These are phyloP conservation scores for Fraxinus greggii DNA, from an alignment of 305 asterid genomes.

Conservation along the genomic window DNA sequence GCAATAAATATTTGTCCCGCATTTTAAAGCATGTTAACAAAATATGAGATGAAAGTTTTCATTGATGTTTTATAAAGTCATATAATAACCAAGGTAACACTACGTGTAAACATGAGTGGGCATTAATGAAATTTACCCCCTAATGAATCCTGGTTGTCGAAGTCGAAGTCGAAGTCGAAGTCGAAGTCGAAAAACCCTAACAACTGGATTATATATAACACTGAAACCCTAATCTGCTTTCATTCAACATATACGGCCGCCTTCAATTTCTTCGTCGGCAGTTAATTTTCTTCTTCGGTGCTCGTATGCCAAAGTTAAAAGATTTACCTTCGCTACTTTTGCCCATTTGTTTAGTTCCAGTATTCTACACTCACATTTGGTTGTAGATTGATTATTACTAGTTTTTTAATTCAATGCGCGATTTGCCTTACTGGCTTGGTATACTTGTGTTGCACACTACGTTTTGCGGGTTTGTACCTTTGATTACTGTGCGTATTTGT, in stretches of 20 bases:
- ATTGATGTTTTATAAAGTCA: background rate
- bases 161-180: background rate
- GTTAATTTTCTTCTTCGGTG: background rate
- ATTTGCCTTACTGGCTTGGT: background rate
- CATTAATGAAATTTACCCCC: background rate
- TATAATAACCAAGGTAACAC: background rate
- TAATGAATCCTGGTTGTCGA: background rate
- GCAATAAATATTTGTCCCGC: background rate
- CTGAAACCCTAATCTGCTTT: background rate
- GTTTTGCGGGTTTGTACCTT: background rate
- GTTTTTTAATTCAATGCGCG: background rate
- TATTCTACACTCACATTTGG: background rate
- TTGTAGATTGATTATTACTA: background rate
- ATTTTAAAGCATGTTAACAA: background rate
- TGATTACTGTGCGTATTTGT: background rate
- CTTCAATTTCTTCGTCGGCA: background rate
- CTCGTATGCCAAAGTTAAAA: background rate
- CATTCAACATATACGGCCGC: background rate
- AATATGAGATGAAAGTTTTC: background rate
- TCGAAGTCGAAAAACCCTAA: background rate
- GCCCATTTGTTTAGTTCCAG: background rate
- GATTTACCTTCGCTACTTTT: background rate
- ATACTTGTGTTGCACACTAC: background rate
- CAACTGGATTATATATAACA: background rate
- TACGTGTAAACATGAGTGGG: background rate